These are phyloP conservation scores for Stephania yunnanensis DNA, from an alignment of 164 flowering plant species.

Conservation along the genomic window DNA sequence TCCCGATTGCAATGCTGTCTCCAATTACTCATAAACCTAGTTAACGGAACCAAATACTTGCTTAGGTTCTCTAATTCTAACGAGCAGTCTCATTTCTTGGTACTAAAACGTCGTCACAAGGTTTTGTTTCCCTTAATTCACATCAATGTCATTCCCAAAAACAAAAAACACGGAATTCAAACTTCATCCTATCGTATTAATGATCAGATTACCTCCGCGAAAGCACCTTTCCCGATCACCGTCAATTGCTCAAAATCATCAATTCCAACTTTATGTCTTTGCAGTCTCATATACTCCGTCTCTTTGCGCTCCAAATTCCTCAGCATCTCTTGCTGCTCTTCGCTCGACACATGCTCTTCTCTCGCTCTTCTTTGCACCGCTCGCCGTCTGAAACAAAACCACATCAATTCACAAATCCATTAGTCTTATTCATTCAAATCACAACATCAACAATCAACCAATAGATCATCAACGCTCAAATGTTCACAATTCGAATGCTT, in stretches of 20 bases:
- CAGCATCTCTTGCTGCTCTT: slow-evolving; percentile 76
- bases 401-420: not conserved
- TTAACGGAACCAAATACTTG: not conserved
- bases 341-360: slow-evolving; percentile 61
- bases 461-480: not conserved
- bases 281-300: slow-evolving; percentile 81
- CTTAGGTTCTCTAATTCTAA: not conserved
- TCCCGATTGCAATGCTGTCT: not conserved
- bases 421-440: not conserved
- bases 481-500: not conserved
- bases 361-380: slow-evolving; percentile 63
- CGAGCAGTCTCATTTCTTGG: not conserved
- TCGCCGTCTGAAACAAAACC: slow-evolving; percentile 39
- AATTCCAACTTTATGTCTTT: slow-evolving; percentile 82
- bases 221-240: slow-evolving; percentile 83
- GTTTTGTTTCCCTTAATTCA: too few species aligned
- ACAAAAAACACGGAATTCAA: not conserved
- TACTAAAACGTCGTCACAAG: not conserved
- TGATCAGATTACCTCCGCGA: slow-evolving; percentile 61
- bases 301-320: slow-evolving; percentile 72
- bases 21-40: not conserved
- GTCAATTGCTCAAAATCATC: slow-evolving; percentile 82
- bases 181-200: not conserved
- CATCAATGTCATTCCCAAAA: not conserved
- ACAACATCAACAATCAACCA: not conserved